Evolutionary conservation across 768 basidiomycete genomes (phyloP).

Genomic region (Porpolomopsis calyptriformis): DNA sequence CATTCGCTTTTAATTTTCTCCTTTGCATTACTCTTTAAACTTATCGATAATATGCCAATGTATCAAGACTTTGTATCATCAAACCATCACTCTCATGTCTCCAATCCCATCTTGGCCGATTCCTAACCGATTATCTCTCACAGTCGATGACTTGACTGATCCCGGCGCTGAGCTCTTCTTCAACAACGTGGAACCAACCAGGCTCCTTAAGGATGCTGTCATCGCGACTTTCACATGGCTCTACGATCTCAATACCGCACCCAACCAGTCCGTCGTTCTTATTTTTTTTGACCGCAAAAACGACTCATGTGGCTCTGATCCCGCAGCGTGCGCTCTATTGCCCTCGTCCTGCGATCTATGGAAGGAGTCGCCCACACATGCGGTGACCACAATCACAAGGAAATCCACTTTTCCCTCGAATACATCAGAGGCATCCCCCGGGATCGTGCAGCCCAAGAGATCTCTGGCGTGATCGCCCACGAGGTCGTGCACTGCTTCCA

Average conservation of each 20-base stretch:
- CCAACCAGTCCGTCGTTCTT: constrained; percentile 24
- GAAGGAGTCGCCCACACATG: constrained; percentile 61
- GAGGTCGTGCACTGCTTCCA: constrained; percentile 78
- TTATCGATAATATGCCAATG: too few relatives aligned
- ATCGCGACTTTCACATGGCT: constrained; percentile 39
- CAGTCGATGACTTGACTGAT: constrained; percentile 50
- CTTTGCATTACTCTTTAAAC: too few relatives aligned
- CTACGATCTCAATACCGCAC: constrained; percentile 29
- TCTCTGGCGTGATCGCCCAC: constrained; percentile 45
- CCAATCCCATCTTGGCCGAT: too few relatives aligned
- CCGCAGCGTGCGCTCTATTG: constrained; percentile 40
- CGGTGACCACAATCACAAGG: constrained; percentile 48
- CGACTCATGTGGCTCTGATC: neutral
- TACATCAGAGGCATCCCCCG: constrained; percentile 39
- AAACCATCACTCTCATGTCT: too few relatives aligned
- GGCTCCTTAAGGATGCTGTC: constrained; percentile 32
- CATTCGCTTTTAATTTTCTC: too few relatives aligned
- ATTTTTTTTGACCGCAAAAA: too few relatives aligned
- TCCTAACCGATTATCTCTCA: constrained; percentile 29
- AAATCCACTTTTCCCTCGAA: constrained; percentile 63
- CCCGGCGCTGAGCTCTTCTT: constrained; percentile 50
- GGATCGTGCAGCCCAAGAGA: constrained; percentile 44
- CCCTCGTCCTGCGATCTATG: constrained; percentile 54
- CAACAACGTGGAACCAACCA: constrained; percentile 33
- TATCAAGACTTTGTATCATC: too few relatives aligned